Evolutionary conservation across 1,284 basidiomycete genomes (phyloP), one percentile per base, ranked within the genome.

Genomic region (Malassezia pachydermatis): DNA sequence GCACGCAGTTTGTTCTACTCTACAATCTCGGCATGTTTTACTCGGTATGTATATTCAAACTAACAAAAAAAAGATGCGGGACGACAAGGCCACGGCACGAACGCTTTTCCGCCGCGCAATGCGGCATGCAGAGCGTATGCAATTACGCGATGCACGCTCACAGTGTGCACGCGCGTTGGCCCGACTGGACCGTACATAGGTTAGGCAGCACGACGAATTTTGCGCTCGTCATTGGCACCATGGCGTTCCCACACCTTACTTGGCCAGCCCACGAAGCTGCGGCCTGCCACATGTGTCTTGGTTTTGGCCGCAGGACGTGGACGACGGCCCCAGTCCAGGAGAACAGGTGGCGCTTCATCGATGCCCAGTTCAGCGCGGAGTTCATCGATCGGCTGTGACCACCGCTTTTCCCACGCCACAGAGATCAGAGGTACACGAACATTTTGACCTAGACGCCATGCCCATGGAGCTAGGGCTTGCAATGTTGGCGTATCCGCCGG

Each of bases 371-470:
- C 84, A 54, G 73, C 76, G 72, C 86, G 84, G 73, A 95, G 77
- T 46, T 87, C 83, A 2, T 79, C 79, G 4, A 92, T 74, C 48
- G 85, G 78, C 72, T 86, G 82, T 48, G 81, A 81, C 90, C 90
- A 98, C 51, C 88, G 76, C 71, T 88, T 78, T 74, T 98, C 92
- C 94, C 92, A 98, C 65, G 90, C 89, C 7, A 98, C 83, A 0
- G 84, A 84, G 49, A 96, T 85, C 50, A 98, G 73, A 60, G 83
- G 85, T 61, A 77, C 77, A 1, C 74, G 73, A 23, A 83, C 79
- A 41, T 76, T 79, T 22, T 81, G 79, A 1, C 88, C 89, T 51
- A 84, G 84, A 50, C 81, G 80, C 45, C 90, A 73, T 8, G 89
- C 90, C 90, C 89, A 66, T 7, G 60, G 58, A 9, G 51, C 51